Evolutionary conservation across 805 yeast genomes (phyloP).

Genomic region (Candida xyloterini): DNA sequence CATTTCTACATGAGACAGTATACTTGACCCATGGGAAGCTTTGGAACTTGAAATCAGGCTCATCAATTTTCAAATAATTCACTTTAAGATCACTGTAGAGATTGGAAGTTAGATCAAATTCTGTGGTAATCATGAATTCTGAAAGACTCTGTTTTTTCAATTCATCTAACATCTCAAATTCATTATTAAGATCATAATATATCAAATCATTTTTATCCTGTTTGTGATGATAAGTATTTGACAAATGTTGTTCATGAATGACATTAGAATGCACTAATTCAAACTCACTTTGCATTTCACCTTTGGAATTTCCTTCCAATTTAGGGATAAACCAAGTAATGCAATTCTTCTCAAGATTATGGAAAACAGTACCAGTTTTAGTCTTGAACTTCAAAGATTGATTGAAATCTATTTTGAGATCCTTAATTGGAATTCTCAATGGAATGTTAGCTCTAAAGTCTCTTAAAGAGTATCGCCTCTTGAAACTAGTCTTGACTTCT

Average conservation of each 20-base stretch:
- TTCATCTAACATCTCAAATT: conserved; percentile 35
- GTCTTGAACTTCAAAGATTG: conserved; percentile 65
- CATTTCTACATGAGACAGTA: conserved; percentile 36
- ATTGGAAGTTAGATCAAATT: conserved; percentile 61
- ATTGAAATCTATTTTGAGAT: conserved; percentile 38
- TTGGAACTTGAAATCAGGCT: conserved; percentile 50
- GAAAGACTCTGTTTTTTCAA: conserved; percentile 5
- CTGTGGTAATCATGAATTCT: conserved; percentile 17
- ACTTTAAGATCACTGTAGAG: conserved; percentile 66
- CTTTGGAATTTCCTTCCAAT: conserved; percentile 50
- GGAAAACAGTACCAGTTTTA: conserved; percentile 66
- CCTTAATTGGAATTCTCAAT: conserved; percentile 32
- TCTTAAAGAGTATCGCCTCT: conserved; percentile 58
- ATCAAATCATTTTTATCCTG: conserved; percentile 34
- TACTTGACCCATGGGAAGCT: conserved; percentile 81
- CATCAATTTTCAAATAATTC: conserved; percentile 64
- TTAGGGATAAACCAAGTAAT: conserved; percentile 71
- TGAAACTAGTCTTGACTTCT: conserved; percentile 57
- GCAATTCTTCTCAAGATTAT: conserved; percentile 65
- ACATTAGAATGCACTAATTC: conserved; percentile 24
- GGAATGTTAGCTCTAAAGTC: conserved; percentile 62
- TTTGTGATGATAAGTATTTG: conserved; percentile 26
- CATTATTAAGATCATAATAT: conserved; percentile 31
- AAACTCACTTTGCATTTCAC: conserved; percentile 36
- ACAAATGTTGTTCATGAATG: conserved; percentile 17